Base-by-base conservation (phyloP, 2,329 filamentous ascomycete genomes). In the Scedosporium minutisporum region DNA sequence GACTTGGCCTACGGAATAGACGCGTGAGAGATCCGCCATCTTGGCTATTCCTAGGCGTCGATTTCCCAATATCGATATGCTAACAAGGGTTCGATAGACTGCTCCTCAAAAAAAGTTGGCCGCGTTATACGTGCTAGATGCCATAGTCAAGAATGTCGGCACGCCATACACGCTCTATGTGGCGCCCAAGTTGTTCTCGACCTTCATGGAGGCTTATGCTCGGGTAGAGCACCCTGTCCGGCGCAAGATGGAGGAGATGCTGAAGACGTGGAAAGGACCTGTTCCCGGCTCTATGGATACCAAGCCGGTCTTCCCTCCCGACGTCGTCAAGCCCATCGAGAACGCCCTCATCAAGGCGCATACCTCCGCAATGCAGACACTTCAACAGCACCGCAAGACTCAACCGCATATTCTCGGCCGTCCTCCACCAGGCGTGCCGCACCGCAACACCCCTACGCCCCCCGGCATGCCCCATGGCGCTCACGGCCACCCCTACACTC, bases 151-250 rank as follows among this genome's bases (percentile, higher is more conserved):
- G 77, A 97, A 99, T 79, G 92, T 99, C 65, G 95, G 95, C 65
- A 97, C 93, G 0, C 95, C 95, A 6, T 99, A 99, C 75, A 97
- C 93, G 0, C 82, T 97, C 12, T 97, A 96, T 74, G 89, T 99
- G 67, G 91, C 93, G 61, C 88, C 91, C 48, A 93, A 93, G 71
- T 84, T 99, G 46, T 97, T 93, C 76, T 85, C 88, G 68, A 97
- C 91, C 4, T 99, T 96, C 72, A 97, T 97, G 92, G 91, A 96
- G 70, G 90, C 95, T 44, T 99, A 97, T 73, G 90, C 89, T 3
- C 84, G 96, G 64, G 93, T 97, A 65, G 92, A 96, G 69, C 83
- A 84, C 66, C 82, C 83, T 64, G 92, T 93, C 23, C 87, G 95
- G 66, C 88, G 88, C 68, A 96, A 96, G 75, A 90, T 99, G 84